Evolutionary conservation across 352 stramenopile species (phyloP).

Genomic region (Pythium aphanidermatum): DNA sequence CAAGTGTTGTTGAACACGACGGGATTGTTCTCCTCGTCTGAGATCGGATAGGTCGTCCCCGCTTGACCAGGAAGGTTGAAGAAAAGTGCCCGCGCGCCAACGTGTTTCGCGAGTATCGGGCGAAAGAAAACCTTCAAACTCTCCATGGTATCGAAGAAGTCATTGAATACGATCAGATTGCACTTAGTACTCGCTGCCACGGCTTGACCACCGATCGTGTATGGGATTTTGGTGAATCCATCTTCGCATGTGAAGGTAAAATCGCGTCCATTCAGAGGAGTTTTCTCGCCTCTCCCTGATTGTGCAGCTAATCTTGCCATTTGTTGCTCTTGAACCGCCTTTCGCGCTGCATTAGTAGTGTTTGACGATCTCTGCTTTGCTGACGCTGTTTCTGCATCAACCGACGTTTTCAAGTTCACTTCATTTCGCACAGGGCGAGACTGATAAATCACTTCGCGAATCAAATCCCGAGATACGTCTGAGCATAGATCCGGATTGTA

Average conservation of each 20-base stretch:
- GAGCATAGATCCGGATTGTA: slow-evolving; percentile 48
- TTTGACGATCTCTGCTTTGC: slow-evolving; percentile 10
- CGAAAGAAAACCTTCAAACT: slow-evolving; percentile 86
- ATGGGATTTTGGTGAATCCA: slow-evolving; percentile 74
- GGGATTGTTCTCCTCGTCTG: not conserved
- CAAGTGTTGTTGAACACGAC: slow-evolving; percentile 82
- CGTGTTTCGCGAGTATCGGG: slow-evolving; percentile 63
- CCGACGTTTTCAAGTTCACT: too few species aligned
- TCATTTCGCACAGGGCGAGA: too few species aligned
- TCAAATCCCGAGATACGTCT: too few species aligned
- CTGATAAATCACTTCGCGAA: too few species aligned
- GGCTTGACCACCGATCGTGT: slow-evolving; percentile 69
- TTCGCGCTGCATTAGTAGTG: slow-evolving; percentile 27
- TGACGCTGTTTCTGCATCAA: too few species aligned
- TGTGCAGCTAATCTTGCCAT: slow-evolving; percentile 64
- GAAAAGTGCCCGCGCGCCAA: slow-evolving; percentile 79
- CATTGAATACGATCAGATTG: slow-evolving; percentile 89
- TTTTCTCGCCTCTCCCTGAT: slow-evolving; percentile 21
- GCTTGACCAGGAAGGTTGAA: slow-evolving; percentile 92
- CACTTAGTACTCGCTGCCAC: slow-evolving; percentile 52
- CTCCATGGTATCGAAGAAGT: slow-evolving; percentile 92
- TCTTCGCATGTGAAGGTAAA: slow-evolving; percentile 76
- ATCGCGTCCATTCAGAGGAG: slow-evolving; percentile 22
- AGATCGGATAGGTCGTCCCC: slow-evolving; percentile 47
- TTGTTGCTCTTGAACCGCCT: slow-evolving; percentile 62